These are phyloP conservation scores for Aethionema arabicum DNA, from an alignment of 345 rosid species.

Conservation along the genomic window DNA sequence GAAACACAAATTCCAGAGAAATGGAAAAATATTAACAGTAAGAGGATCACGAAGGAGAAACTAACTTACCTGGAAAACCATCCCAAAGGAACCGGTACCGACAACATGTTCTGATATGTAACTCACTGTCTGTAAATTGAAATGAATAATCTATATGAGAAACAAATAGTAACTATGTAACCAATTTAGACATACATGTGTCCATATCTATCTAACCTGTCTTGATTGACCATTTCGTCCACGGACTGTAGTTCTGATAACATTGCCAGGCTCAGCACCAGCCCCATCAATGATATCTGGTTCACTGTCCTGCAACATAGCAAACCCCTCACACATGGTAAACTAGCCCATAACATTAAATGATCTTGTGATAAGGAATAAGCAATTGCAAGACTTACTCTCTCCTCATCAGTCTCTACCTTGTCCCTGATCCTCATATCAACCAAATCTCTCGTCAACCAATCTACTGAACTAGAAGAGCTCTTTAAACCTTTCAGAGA, in stretches of 20 bases:
- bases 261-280: slow-evolving; percentile 89
- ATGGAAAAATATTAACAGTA: background rate
- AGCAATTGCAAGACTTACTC: slow-evolving; percentile 52
- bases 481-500: slow-evolving; percentile 76
- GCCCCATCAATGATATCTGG: slow-evolving; percentile 85
- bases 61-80: slow-evolving; percentile 75
- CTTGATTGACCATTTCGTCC: slow-evolving; percentile 90
- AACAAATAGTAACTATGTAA: slow-evolving; percentile 6
- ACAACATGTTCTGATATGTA: slow-evolving; percentile 89
- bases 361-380: slow-evolving; percentile 7
- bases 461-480: slow-evolving; percentile 93
- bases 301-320: slow-evolving; percentile 78
- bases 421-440: slow-evolving; percentile 90
- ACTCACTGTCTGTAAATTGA: slow-evolving; percentile 63
- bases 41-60: slow-evolving; percentile 17
- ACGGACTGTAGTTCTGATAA: slow-evolving; percentile 82
- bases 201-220: slow-evolving; percentile 68
- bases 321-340: slow-evolving; percentile 12
- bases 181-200: slow-evolving; percentile 15
- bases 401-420: slow-evolving; percentile 76
- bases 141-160: slow-evolving; percentile 33
- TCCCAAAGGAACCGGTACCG: slow-evolving; percentile 96
- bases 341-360: background rate
- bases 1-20: slow-evolving; percentile 25
- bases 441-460: slow-evolving; percentile 93